phyloP scores from a whole-genome alignment of 1,139 yeast species.

The Magnusiomyces clavatus region DNA sequence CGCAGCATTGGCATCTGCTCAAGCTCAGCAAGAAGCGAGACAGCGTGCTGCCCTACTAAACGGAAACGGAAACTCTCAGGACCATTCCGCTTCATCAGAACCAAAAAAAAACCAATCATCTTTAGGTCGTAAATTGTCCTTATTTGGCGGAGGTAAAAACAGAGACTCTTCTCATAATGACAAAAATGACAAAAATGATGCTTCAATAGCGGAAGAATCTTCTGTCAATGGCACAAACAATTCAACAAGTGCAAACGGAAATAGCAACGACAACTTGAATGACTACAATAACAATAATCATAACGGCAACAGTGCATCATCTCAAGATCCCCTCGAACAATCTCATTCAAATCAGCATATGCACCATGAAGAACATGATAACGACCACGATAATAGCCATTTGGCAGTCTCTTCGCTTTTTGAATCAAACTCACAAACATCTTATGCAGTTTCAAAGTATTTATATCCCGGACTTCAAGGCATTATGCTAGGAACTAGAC shows the following conservation, averaged over 20 bases:
- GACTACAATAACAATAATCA: background rate
- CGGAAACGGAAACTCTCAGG: background rate
- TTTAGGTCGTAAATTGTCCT: background rate
- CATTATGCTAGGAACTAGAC: constrained; percentile 27
- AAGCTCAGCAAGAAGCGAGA: constrained; percentile 2
- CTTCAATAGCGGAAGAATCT: too few relatives aligned
- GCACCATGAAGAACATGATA: background rate
- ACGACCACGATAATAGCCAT: background rate
- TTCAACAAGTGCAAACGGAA: background rate
- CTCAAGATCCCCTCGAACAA: background rate
- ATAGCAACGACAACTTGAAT: background rate
- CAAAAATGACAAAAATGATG: too few relatives aligned
- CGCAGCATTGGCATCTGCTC: background rate
- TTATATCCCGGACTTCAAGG: constrained; percentile 26
- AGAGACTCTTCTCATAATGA: background rate
- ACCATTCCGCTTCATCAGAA: background rate
- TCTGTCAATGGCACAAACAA: background rate
- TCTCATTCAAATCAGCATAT: background rate
- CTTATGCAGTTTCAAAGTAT: constrained; percentile 1
- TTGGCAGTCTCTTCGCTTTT: constrained; percentile 5
- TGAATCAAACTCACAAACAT: constrained; percentile 4
- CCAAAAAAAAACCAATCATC: background rate
- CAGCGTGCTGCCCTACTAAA: background rate
- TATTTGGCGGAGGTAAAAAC: background rate
- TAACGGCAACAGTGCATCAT: background rate